These are phyloP conservation scores for Curvularia sp. DNA, from an alignment of 2,329 filamentous ascomycete genomes.

Conservation along the genomic window DNA sequence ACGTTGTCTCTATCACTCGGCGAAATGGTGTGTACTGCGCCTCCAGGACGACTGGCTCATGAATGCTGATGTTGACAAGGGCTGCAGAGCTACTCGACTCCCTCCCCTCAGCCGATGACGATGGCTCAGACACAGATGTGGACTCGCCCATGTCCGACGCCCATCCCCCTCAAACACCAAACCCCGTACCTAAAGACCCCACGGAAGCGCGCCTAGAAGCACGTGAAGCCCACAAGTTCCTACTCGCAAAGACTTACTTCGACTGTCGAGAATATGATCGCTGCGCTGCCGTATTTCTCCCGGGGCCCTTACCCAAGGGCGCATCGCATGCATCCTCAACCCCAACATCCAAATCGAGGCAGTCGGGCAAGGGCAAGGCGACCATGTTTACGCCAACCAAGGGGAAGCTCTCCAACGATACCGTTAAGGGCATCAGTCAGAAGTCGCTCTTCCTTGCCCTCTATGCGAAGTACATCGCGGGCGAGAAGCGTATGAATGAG, in stretches of 20 bases:
- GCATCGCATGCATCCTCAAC: conserved; percentile 60
- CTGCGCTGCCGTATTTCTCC: conserved; percentile 86
- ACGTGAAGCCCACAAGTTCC: conserved; percentile 79
- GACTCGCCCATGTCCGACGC: conserved; percentile 66
- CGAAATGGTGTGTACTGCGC: conserved; percentile 78
- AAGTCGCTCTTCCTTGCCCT: conserved; percentile 90
- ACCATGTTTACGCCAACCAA: conserved; percentile 51
- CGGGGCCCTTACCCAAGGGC: conserved; percentile 76
- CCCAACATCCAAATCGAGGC: conserved; percentile 45
- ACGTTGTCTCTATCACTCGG: conserved; percentile 91
- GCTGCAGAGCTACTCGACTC: conserved; percentile 91
- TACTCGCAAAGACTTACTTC: conserved; percentile 92
- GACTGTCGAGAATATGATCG: conserved; percentile 95
- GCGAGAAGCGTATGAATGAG: conserved; percentile 95
- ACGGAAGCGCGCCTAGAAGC: conserved; percentile 78
- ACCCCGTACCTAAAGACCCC: conserved; percentile 65
- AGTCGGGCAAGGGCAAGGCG: conserved; percentile 66
- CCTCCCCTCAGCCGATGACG: conserved; percentile 67
- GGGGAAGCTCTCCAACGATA: conserved; percentile 40
- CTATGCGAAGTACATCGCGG: conserved; percentile 90
- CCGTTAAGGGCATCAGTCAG: conserved; percentile 71
- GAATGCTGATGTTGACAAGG: conserved; percentile 62
- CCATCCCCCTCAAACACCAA: conserved; percentile 53
- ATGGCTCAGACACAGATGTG: conserved; percentile 63
- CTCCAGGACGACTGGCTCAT: neutral